Conservation (phyloP, 371 early-diverging fungal genomes). For the Mucor saturninus region DNA sequence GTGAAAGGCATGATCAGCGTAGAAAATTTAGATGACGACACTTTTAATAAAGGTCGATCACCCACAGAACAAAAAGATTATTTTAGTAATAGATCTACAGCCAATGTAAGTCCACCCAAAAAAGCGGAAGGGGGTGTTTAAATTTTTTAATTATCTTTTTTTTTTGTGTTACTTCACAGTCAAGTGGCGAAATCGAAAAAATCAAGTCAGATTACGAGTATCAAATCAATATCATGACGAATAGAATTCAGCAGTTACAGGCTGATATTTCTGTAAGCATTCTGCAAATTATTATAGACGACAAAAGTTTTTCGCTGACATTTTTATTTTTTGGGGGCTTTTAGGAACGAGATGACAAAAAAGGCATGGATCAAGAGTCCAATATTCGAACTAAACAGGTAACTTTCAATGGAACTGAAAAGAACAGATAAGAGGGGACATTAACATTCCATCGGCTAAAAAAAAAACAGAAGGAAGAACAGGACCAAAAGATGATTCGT, state of each 20-base stretch:
- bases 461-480: slow-evolving; percentile 14
- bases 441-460: too few relatives aligned
- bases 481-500: slow-evolving; percentile 15
- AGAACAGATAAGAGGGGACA: too few relatives aligned
- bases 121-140: too few relatives aligned
- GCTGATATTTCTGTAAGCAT: slow-evolving; percentile 17
- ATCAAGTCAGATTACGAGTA: slow-evolving; percentile 65
- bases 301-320: neutral
- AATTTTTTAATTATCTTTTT: neutral
- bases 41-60: neutral
- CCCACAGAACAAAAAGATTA: slow-evolving; percentile 19
- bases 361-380: neutral
- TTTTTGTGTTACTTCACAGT: neutral
- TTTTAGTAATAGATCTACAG: slow-evolving; percentile 20
- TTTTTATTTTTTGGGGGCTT: neutral
- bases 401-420: neutral
- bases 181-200: slow-evolving; percentile 27
- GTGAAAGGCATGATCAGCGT: slow-evolving; percentile 52
- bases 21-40: slow-evolving; percentile 27
- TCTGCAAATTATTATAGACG: too few relatives aligned
- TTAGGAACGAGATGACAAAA: neutral
- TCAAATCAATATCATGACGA: slow-evolving; percentile 52
- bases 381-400: slow-evolving; percentile 1
- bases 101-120: neutral
- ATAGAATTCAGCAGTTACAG: slow-evolving; percentile 47